These are phyloP conservation scores for Stagonosporopsis chrysanthemi DNA, from an alignment of 2,329 filamentous ascomycete genomes.

Conservation along the genomic window DNA sequence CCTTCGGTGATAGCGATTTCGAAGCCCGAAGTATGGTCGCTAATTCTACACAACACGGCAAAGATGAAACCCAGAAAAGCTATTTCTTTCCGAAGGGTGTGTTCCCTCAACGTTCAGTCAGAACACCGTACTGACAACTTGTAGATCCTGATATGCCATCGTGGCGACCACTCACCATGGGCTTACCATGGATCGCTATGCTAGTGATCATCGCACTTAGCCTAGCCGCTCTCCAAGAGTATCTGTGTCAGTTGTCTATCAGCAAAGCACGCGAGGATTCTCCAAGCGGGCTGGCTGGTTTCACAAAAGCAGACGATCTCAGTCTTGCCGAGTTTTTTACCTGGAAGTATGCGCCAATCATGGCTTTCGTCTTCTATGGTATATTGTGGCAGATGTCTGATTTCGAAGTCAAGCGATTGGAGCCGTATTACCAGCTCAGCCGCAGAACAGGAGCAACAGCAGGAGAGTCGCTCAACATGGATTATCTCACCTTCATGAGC, in stretches of 20 bases:
- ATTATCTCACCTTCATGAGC: conserved; percentile 74
- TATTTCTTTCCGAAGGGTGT: conserved; percentile 50
- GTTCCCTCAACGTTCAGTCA: background rate
- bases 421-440: conserved; percentile 57
- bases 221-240: conserved; percentile 48
- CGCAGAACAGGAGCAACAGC: conserved; percentile 48
- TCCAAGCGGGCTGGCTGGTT: conserved; percentile 39
- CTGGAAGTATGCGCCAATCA: conserved; percentile 53
- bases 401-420: conserved; percentile 60
- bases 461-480: conserved; percentile 70
- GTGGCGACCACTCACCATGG: conserved; percentile 52
- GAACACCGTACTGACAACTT: conserved; percentile 2
- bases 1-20: conserved; percentile 46
- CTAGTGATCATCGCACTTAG: conserved; percentile 45
- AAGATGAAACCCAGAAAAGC: conserved; percentile 39
- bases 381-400: conserved; percentile 60
- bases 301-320: conserved; percentile 40
- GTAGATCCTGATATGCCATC: conserved; percentile 50
- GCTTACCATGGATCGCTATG: conserved; percentile 45
- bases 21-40: conserved; percentile 41
- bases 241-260: conserved; percentile 47
- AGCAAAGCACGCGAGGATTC: conserved; percentile 24
- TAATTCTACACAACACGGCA: conserved; percentile 22
- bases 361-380: conserved; percentile 58
- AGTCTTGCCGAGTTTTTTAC: conserved; percentile 43